Percentiles rank a stretch among this genome's conserved stretches.
Conservation (phyloP, 208 protist species). For the Leishmania tarentolae region DNA sequence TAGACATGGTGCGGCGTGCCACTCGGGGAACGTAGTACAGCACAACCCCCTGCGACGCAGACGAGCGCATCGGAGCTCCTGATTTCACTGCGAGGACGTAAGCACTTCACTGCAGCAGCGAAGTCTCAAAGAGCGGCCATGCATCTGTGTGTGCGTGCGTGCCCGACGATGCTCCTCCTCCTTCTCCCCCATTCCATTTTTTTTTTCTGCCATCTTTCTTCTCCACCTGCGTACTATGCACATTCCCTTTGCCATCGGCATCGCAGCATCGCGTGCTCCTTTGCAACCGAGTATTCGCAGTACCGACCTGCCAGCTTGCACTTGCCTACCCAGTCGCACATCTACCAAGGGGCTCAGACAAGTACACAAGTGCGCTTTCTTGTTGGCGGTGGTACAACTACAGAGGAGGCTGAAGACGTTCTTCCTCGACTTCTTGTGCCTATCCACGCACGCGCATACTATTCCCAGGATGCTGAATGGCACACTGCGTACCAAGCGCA, state of each 20-base stretch:
- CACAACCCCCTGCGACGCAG: neutral
- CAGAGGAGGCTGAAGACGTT: neutral
- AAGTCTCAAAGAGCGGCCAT: too few relatives aligned
- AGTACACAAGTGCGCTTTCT: neutral
- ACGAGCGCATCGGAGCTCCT: neutral
- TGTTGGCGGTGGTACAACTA: neutral
- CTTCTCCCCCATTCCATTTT: neutral
- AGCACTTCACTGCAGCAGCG: neutral
- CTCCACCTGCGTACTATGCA: neutral
- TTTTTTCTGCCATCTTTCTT: neutral
- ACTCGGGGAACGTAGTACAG: neutral
- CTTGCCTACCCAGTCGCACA: neutral
- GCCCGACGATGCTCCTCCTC: too few relatives aligned
- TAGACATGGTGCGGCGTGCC: neutral
- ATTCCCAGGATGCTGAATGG: neutral
- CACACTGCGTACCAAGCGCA: constrained; percentile 18
- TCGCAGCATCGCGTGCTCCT: neutral
- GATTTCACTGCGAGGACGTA: neutral
- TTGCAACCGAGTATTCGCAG: neutral
- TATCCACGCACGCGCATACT: neutral
- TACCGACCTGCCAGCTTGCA: neutral
- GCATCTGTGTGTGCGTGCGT: too few relatives aligned
- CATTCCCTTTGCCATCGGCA: neutral
- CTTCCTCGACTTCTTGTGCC: neutral
- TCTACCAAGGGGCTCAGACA: neutral